Conservation (phyloP, 148 eudicot genomes). For the Gaultheria prostrata region DNA sequence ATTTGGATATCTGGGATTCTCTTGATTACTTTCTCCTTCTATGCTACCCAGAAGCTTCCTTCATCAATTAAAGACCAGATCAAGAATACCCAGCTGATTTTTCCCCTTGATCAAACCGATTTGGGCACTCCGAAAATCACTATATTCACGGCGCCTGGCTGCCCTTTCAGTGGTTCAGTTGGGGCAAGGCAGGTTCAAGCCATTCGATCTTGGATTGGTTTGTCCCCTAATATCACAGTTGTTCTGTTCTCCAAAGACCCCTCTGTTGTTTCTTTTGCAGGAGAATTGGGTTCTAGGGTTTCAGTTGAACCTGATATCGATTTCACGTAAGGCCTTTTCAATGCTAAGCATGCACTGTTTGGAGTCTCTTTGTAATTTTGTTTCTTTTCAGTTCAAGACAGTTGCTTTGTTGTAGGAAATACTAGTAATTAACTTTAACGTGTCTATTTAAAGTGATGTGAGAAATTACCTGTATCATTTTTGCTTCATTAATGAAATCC, state of each 20-base stretch:
- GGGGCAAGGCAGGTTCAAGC: conserved; percentile 9
- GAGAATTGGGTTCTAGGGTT: neutral
- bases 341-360: neutral
- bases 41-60: conserved; percentile 10
- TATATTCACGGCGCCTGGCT: conserved; percentile 1
- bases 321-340: neutral
- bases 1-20: conserved; percentile 2
- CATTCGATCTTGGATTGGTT: conserved; percentile 5
- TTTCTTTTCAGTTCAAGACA: neutral
- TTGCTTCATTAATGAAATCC: neutral
- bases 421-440: neutral
- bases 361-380: neutral
- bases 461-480: neutral
- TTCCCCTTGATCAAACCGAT: neutral
- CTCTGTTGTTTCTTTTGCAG: conserved; percentile 1
- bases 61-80: neutral
- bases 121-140: neutral
- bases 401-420: neutral
- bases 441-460: neutral
- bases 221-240: neutral
- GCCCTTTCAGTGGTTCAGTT: neutral
- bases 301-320: neutral
- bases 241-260: conserved; percentile 1
- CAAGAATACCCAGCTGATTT: neutral
- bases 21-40: conserved; percentile 2